These are phyloP conservation scores for Breviolum minutum DNA, from an alignment of 73 alveolate species.

Conservation along the genomic window DNA sequence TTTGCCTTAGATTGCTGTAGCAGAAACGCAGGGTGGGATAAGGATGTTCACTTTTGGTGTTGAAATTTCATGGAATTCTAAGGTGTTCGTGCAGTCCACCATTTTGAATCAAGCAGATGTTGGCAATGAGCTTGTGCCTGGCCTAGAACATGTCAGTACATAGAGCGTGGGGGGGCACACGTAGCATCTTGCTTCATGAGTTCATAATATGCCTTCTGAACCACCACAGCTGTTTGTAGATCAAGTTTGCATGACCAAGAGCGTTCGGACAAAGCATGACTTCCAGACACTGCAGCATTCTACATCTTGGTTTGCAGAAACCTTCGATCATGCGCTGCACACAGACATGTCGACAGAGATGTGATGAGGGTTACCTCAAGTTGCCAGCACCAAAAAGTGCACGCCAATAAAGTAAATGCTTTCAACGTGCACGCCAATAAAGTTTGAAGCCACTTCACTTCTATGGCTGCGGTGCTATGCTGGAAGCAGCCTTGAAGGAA, in stretches of 20 bases:
- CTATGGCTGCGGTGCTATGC: neutral
- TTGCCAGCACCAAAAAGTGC: no score
- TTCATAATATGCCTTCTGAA: no score
- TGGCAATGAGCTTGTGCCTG: conserved; percentile 85
- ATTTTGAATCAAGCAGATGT: conserved; percentile 79
- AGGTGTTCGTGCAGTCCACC: conserved; percentile 92
- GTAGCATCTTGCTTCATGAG: neutral
- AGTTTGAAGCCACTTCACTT: no score
- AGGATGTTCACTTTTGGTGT: neutral
- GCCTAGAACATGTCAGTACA: neutral
- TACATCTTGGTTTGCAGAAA: no score
- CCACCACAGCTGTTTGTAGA: no score
- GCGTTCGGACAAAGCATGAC: no score
- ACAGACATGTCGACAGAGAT: no score
- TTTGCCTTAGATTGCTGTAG: neutral
- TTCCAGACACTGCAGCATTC: no score
- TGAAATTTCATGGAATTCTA: neutral
- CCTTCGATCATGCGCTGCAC: no score
- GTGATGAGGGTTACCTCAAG: no score
- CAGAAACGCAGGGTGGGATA: neutral
- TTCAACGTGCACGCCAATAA: neutral
- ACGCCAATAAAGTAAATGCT: no score
- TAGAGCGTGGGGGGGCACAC: neutral
- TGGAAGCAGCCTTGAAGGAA: conserved; percentile 40
- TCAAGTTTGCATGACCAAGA: no score